Base-by-base conservation (phyloP, 768 basidiomycete species). In the Suillus ampliporus region DNA sequence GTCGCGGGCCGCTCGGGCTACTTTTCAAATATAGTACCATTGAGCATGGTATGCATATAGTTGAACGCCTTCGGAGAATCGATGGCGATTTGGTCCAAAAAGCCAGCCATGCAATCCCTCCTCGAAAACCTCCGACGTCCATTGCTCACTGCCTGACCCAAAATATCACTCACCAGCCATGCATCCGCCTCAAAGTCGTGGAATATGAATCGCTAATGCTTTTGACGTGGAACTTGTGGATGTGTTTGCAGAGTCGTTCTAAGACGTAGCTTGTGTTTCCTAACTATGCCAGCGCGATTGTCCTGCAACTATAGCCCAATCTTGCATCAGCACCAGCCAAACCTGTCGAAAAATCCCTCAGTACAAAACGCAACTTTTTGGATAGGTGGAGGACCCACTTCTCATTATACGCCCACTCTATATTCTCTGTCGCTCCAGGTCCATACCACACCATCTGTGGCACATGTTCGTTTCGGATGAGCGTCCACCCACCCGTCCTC, bases 21-120 rank as follows among this genome's bases (percentile, higher is more conserved):
- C n/a, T n/a, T n/a, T n/a, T n/a, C n/a, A n/a, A n/a, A n/a, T n/a
- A n/a, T n/a, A n/a, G n/a, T n/a, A n/a, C n/a, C n/a, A n/a, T n/a
- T n/a, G n/a, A n/a, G n/a, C n/a, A n/a, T n/a, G n/a, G n/a, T n/a
- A n/a, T n/a, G n/a, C n/a, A 40, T 85, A 63, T 88, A 85, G 50
- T 83, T 74, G 79, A 90, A 89, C 0, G 95, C 96, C 70, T 89
- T 89, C 8, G 97, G 96, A 50, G 91, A 92, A 74, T 98, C 96
- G 68, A 95, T 89, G 40, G 90, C 89, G 61, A 95, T 85, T 71
- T 98, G 95, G 69, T 94, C 94, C 69, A 99, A 82, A 60, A 89
- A 77, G 75, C 94, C 92, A 37, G 89, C 86, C 56, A 86, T 82
- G 82, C 51, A 72, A n/a, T n/a, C 71, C 92, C 61, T 88, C 83